Base-by-base conservation (phyloP, 2,329 filamentous ascomycete species). In the Botrytis medusae region DNA sequence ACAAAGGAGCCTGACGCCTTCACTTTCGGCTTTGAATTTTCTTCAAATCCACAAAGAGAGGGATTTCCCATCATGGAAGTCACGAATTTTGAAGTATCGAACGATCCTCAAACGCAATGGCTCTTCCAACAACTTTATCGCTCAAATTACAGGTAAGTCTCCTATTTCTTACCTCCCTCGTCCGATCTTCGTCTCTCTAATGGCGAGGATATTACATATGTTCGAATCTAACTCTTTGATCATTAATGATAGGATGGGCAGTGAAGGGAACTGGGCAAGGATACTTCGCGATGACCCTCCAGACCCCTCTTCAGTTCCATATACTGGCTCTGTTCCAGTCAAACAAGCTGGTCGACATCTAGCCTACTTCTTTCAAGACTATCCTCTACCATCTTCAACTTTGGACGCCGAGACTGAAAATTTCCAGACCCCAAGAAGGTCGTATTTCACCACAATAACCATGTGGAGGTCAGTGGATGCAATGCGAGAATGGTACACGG, bases 61-160 rank as follows among this genome's bases (percentile, higher is more conserved):
- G 59, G 59, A 1, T 61, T 61, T 2, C 59, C 32, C 4, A 61
- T 61, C 37, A 40, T 61, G 59, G 59, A 40, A 61, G 34, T 61
- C 59, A 61, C 59, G 34, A 61, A 20, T 5, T 61, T 61, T n/a
- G 59, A 61, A 40, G 59, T 61, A 61, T 61, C 59, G 34, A 61
- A 22, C 34, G 12, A 61, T 8, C 18, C 20, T 12, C 20, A 14
- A 61, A 40, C 32, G 20, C 59, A 61, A n/a, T n/a, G 10, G 18
- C 22, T 32, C 20, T 60, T 60, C 2, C 32, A 60, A 37, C 1
- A 22, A 25, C 14, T 22, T 10, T 61, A 61, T 34, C 2, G 14
- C 7, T 60, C 9, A 60, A 37, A 37, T 37, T 6, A 25, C 25
- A 2, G 20, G 59, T 37, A 61, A 37, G 32, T 4, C 37, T 37